Conservation (phyloP, 805 yeast genomes). For the Wickerhamiella qilinensis region DNA sequence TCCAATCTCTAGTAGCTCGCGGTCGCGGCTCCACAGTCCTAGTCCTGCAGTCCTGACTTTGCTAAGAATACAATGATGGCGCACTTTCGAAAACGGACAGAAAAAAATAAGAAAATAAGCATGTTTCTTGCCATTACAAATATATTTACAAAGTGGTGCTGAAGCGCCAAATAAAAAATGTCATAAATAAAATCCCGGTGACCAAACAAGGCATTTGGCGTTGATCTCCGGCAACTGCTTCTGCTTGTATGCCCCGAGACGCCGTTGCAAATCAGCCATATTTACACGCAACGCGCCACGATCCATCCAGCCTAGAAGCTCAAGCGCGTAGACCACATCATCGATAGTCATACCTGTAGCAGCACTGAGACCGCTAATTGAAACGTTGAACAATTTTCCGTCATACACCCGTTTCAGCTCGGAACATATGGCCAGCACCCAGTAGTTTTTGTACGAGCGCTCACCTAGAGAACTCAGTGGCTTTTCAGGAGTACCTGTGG, state of each 20-base stretch:
- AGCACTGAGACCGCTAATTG: constrained; percentile 47
- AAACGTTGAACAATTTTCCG: constrained; percentile 14
- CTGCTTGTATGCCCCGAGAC: background rate
- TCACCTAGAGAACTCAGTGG: constrained; percentile 81
- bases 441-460: constrained; percentile 69
- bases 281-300: constrained; percentile 34
- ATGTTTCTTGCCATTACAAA: too few species aligned
- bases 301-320: constrained; percentile 49
- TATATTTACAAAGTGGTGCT: too few species aligned
- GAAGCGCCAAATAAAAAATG: too few species aligned
- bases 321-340: constrained; percentile 77
- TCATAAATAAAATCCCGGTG: background rate
- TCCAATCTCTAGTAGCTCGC: too few species aligned
- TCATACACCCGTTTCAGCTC: constrained; percentile 21
- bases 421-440: constrained; percentile 54
- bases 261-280: background rate
- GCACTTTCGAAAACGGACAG: too few species aligned
- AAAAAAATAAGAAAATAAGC: too few species aligned
- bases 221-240: background rate
- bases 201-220: background rate
- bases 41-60: too few species aligned
- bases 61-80: too few species aligned
- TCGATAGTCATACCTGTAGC: constrained; percentile 75
- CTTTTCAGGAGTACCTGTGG: constrained; percentile 86
- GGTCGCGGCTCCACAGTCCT: too few species aligned